phyloP scores from a whole-genome alignment of 495 filamentous ascomycete species.

The Lepraria neglecta region DNA sequence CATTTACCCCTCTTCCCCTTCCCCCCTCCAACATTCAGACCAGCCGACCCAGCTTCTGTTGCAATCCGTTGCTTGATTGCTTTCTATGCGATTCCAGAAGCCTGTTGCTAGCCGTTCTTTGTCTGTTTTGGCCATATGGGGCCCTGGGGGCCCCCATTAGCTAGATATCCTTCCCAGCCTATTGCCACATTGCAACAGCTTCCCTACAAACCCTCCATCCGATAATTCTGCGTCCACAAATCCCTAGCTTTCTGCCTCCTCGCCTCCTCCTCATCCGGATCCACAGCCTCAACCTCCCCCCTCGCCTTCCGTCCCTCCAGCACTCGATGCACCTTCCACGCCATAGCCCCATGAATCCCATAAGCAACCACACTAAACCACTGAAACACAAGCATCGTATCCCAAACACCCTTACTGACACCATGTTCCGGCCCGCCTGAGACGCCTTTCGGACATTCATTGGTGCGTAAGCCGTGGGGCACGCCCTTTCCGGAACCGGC shows the following conservation, averaged over 20 bases:
- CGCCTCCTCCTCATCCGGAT: constrained; percentile 26
- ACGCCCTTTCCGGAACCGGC: constrained; percentile 11
- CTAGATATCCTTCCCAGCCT: no score
- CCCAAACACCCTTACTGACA: constrained; percentile 21
- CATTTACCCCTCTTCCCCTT: no score
- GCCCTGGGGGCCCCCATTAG: no score
- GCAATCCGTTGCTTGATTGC: no score
- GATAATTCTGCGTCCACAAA: constrained; percentile 24
- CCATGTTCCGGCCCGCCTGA: constrained; percentile 19
- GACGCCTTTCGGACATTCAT: constrained; percentile 20
- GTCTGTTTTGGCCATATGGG: no score
- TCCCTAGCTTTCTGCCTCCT: constrained; percentile 26
- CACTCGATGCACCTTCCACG: constrained; percentile 21
- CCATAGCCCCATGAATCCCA: constrained; percentile 22
- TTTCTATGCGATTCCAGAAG: no score
- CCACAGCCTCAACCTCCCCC: constrained; percentile 18
- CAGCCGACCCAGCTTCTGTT: no score
- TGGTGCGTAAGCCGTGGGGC: constrained; percentile 16
- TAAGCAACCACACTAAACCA: constrained; percentile 23
- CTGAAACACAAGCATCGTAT: constrained; percentile 18
- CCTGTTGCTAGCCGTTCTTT: no score
- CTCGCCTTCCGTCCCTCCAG: constrained; percentile 18
- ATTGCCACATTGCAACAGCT: no score
- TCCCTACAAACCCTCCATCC: constrained; percentile 19
- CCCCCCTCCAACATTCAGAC: no score